Base-by-base conservation (phyloP, 2,329 filamentous ascomycete species). In the Aureobasidium sp. region DNA sequence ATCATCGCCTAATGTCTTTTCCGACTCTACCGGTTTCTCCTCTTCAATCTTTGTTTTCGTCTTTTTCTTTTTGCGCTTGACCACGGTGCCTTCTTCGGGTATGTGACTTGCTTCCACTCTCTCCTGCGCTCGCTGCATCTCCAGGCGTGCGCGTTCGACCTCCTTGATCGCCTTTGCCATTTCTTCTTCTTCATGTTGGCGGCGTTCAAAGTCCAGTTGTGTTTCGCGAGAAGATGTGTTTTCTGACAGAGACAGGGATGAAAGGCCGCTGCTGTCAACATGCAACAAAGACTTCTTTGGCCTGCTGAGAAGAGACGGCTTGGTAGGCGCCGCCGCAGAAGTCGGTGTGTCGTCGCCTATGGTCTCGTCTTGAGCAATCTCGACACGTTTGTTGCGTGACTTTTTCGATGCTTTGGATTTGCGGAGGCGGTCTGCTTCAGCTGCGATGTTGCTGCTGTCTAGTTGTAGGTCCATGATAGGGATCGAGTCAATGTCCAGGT, bases 401-500 rank as follows among this genome's bases (percentile, higher is more conserved):
- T 62, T 57, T 29, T 60, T 57, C 37, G 33, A 49, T 23, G 42
- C 35, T 11, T 63, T 62, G 2, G 57, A 40, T n/a, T 42, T 51
- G 23, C 50, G 57, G 2, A 58, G 55, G 8, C 55, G 55, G 9
- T 61, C 47, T 31, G 53, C 42, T 11, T 64, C 62, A 13, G 61
- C 43, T 13, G 55, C 60, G 4, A 40, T 50, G 13, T 65, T 65
- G 19, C 65, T 57, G 27, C 65, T 66, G 38, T 86, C 85, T 8
- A 96, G 81, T 63, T 95, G 86, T 49, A 99, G 80, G 70, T 95
- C 86, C 85, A 99, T 94, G 68, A 99, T 93, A 2, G 94, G 94
- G 67, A 99, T 99, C 1, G 90, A 84, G 73, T 99, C 94, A 45
- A 99, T 87, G 70, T 99, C 93, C 9, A 97, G 77, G 46, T 89